Percentiles rank a stretch among this genome's conserved stretches.
Conservation (phyloP, 805 yeast genomes). For the Pichia heedii region DNA sequence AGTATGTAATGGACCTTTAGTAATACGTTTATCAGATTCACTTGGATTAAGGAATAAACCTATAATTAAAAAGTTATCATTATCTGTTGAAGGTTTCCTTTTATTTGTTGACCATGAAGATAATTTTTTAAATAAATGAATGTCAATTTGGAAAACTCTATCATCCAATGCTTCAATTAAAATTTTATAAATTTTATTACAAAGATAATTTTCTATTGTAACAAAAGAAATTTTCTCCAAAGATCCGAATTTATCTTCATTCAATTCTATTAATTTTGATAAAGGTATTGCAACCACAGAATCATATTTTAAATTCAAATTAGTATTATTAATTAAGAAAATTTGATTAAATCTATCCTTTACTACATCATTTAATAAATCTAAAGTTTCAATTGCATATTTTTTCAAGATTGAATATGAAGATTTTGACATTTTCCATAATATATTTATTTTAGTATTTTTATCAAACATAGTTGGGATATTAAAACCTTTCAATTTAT, state of each 20-base stretch:
- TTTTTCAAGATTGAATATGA: slow-evolving; percentile 54
- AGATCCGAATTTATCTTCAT: slow-evolving; percentile 46
- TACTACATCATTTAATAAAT: slow-evolving; percentile 65
- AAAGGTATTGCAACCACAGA: slow-evolving; percentile 45
- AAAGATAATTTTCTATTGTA: slow-evolving; percentile 57
- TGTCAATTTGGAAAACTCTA: slow-evolving; percentile 32
- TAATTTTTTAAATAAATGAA: slow-evolving; percentile 16
- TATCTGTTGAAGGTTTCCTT: slow-evolving; percentile 39
- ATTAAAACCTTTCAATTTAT: slow-evolving; percentile 51
- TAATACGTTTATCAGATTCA: slow-evolving; percentile 72
- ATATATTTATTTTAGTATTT: slow-evolving; percentile 62
- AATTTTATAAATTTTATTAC: slow-evolving; percentile 50
- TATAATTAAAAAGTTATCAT: slow-evolving; percentile 32
- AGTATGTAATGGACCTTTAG: slow-evolving; percentile 73
- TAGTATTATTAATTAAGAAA: slow-evolving; percentile 52
- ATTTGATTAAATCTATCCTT: slow-evolving; percentile 76
- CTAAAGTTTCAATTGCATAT: slow-evolving; percentile 61
- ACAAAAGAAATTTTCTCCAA: slow-evolving; percentile 63
- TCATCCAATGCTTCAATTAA: slow-evolving; percentile 50
- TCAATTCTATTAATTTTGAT: slow-evolving; percentile 30
- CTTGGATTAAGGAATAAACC: slow-evolving; percentile 64
- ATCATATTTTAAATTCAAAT: slow-evolving; percentile 58
- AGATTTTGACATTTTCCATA: slow-evolving; percentile 70
- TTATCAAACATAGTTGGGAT: slow-evolving; percentile 74
- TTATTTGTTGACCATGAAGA: slow-evolving; percentile 35